These are phyloP conservation scores for Xylaria arbuscula DNA, from an alignment of 2,329 filamentous ascomycete species.

Conservation along the genomic window DNA sequence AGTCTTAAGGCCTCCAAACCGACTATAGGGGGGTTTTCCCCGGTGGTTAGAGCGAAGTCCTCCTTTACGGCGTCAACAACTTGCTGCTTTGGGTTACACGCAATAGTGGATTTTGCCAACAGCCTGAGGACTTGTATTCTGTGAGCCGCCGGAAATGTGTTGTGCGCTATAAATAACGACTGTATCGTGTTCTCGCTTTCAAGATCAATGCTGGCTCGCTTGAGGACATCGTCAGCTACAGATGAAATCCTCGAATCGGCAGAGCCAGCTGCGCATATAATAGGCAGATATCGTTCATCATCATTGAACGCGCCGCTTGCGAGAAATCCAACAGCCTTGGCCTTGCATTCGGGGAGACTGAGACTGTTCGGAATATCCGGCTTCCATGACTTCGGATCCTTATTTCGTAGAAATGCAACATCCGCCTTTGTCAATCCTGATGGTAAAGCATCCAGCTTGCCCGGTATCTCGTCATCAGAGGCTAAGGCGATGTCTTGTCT, in stretches of 20 bases:
- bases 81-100: slow-evolving; percentile 74
- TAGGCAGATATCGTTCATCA: slow-evolving; percentile 83
- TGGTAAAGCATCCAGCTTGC: slow-evolving; percentile 50
- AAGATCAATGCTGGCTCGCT: slow-evolving; percentile 78
- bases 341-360: slow-evolving; percentile 76
- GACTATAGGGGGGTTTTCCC: slow-evolving; percentile 55
- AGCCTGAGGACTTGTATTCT: slow-evolving; percentile 80
- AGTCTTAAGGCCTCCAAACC: slow-evolving; percentile 83
- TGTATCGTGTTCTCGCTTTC: slow-evolving; percentile 74
- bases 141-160: slow-evolving; percentile 76
- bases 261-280: slow-evolving; percentile 85
- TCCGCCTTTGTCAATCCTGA: slow-evolving; percentile 74
- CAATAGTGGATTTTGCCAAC: slow-evolving; percentile 79
- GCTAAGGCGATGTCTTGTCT: slow-evolving; percentile 57
- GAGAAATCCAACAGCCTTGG: slow-evolving; percentile 75
- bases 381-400: slow-evolving; percentile 77
- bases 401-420: slow-evolving; percentile 74
- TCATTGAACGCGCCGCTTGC: slow-evolving; percentile 89
- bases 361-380: slow-evolving; percentile 68
- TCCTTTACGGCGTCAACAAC: slow-evolving; percentile 77
- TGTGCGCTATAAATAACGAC: slow-evolving; percentile 78
- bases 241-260: slow-evolving; percentile 82
- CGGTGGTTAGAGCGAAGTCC: slow-evolving; percentile 63
- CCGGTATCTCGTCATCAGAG: slow-evolving; percentile 40
- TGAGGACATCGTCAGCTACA: slow-evolving; percentile 90